phyloP scores from a whole-genome alignment of 495 filamentous ascomycete genomes.

The Hypoxylon cercidicola region DNA sequence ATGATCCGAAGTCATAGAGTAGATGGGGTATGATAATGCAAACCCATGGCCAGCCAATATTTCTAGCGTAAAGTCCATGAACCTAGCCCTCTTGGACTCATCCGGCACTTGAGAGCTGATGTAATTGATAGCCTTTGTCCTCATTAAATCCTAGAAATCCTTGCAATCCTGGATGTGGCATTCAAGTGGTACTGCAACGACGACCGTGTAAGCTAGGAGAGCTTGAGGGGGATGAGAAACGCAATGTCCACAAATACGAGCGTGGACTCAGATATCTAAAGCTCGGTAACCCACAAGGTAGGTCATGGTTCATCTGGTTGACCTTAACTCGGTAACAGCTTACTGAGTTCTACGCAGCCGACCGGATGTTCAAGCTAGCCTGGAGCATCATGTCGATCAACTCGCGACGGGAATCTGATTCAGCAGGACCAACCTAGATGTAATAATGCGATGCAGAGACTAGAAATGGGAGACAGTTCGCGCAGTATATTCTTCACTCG shows the following conservation, averaged over 20 bases:
- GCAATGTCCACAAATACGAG: conserved; percentile 33
- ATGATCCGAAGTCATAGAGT: too few species aligned
- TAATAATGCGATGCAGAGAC: neutral
- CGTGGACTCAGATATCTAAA: conserved; percentile 33
- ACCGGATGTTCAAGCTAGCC: conserved; percentile 20
- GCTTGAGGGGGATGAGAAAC: conserved; percentile 12
- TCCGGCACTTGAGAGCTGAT: neutral
- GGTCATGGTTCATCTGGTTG: neutral
- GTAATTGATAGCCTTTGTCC: conserved; percentile 4
- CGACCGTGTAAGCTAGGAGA: conserved; percentile 5
- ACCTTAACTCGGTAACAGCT: neutral
- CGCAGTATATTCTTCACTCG: too few species aligned
- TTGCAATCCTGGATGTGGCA: conserved; percentile 3
- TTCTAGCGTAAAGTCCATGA: neutral
- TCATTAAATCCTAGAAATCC: conserved; percentile 10
- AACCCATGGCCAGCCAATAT: neutral
- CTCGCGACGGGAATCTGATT: neutral
- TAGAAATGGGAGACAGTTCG: neutral
- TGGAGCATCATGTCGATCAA: neutral
- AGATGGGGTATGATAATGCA: neutral
- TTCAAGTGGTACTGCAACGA: conserved; percentile 1
- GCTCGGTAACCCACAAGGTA: conserved; percentile 31
- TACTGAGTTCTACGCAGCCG: conserved; percentile 6
- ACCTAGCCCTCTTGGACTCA: neutral
- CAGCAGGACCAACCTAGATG: neutral